A percentile compares a stretch with the other conserved stretches of the same genome.
These are phyloP conservation scores for Dipodascus geniculatus DNA, from an alignment of 805 yeast species.

Conservation along the genomic window DNA sequence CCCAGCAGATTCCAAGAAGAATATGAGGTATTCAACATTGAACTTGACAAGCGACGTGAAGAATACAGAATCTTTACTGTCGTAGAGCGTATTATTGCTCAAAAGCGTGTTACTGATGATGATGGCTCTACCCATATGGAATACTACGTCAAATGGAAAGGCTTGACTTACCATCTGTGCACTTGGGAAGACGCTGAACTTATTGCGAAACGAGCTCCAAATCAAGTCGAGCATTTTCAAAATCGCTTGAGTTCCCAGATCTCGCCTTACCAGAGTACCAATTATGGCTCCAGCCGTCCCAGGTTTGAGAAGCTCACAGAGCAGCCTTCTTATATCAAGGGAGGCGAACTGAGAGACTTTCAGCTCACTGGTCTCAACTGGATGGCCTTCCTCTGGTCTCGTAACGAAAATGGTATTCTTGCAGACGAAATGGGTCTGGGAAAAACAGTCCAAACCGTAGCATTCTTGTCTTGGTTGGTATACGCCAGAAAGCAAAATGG, in stretches of 20 bases:
- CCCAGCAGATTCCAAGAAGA: constrained; percentile 58
- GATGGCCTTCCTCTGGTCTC: constrained; percentile 99
- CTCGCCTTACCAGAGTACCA: constrained; percentile 68
- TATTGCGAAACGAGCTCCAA: constrained; percentile 75
- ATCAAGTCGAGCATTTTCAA: constrained; percentile 73
- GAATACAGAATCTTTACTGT: constrained; percentile 72
- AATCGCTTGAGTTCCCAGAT: constrained; percentile 72
- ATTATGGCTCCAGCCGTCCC: constrained; percentile 69
- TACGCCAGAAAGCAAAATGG: constrained; percentile 96
- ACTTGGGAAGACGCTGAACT: constrained; percentile 93
- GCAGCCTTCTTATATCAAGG: constrained; percentile 84
- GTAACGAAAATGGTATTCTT: constrained; percentile 91
- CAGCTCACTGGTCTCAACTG: constrained; percentile 96
- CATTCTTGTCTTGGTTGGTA: constrained; percentile 88
- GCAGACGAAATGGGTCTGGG: constrained; percentile 99
- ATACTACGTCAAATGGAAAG: constrained; percentile 87
- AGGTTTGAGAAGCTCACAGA: constrained; percentile 72
- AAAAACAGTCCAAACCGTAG: constrained; percentile 92
- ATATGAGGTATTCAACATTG: constrained; percentile 85
- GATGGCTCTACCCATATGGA: constrained; percentile 61
- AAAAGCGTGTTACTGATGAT: constrained; percentile 43
- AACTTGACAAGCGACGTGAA: constrained; percentile 72
- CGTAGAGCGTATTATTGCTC: constrained; percentile 83
- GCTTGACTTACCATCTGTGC: constrained; percentile 87
- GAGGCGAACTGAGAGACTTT: constrained; percentile 90